These are phyloP conservation scores for Elongisporangium undulatum DNA, from an alignment of 352 stramenopile genomes.

Conservation along the genomic window DNA sequence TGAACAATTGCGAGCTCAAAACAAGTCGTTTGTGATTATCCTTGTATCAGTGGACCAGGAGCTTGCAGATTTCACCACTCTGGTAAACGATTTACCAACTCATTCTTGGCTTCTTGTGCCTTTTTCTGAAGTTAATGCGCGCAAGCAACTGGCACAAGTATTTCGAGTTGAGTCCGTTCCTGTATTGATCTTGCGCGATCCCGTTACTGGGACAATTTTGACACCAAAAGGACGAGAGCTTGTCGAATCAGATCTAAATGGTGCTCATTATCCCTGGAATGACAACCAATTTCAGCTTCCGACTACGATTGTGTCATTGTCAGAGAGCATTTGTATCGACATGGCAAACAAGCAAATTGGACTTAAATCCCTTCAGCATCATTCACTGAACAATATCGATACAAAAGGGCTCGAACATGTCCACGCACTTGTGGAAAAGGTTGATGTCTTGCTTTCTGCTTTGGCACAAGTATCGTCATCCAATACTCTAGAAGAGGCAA, in stretches of 20 bases:
- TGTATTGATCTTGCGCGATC: conserved; percentile 53
- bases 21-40: conserved; percentile 65
- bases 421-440: not conserved
- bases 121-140: conserved; percentile 61
- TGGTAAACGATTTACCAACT: conserved; percentile 48
- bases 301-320: conserved; percentile 40
- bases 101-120: conserved; percentile 70
- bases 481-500: not conserved
- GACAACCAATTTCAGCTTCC: conserved; percentile 49
- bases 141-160: conserved; percentile 63
- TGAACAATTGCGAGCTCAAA: conserved; percentile 25
- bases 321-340: conserved; percentile 53
- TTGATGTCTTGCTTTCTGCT: not conserved
- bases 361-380: conserved; percentile 63
- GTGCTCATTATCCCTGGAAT: conserved; percentile 62
- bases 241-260: conserved; percentile 53
- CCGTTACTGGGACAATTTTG: conserved; percentile 33
- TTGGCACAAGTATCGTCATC: not conserved
- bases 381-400: conserved; percentile 34
- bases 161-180: conserved; percentile 60
- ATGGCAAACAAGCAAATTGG: conserved; percentile 75
- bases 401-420: conserved; percentile 19
- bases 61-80: conserved; percentile 39
- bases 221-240: conserved; percentile 71
- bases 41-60: conserved; percentile 74